These are phyloP conservation scores for Mycocentrospora acerina DNA, from an alignment of 2,329 filamentous ascomycete species.

Conservation along the genomic window DNA sequence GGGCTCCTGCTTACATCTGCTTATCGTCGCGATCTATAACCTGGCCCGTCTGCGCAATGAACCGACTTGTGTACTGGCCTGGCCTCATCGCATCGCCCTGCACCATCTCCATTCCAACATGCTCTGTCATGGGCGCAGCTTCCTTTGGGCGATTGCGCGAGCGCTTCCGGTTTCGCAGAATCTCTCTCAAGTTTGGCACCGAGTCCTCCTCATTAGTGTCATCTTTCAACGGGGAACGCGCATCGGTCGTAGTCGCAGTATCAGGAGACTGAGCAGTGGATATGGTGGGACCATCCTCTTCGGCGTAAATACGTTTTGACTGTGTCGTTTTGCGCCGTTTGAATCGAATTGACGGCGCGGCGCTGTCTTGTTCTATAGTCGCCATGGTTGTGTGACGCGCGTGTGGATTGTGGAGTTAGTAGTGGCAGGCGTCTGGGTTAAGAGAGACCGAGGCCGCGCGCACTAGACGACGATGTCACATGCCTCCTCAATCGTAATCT, in stretches of 20 bases:
- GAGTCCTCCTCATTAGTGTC: constrained; percentile 20
- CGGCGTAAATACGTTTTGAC: constrained; percentile 21
- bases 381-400: constrained; percentile 13
- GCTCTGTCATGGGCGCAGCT: constrained; percentile 19
- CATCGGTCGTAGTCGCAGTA: constrained; percentile 6
- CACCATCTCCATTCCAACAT: constrained; percentile 15
- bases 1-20: constrained; percentile 69
- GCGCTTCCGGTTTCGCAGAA: constrained; percentile 34
- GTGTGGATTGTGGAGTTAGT: constrained; percentile 1
- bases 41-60: constrained; percentile 71
- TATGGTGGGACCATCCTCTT: constrained; percentile 11
- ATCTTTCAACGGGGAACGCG: constrained; percentile 8
- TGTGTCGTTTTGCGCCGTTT: constrained; percentile 36
- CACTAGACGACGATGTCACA: not conserved
- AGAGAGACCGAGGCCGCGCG: constrained; percentile 2
- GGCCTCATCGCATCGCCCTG: constrained; percentile 19
- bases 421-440: not conserved
- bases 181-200: constrained; percentile 29
- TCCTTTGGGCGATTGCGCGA: constrained; percentile 27
- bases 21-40: constrained; percentile 65
- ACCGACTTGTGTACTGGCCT: constrained; percentile 50
- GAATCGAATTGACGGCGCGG: constrained; percentile 25
- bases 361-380: constrained; percentile 11
- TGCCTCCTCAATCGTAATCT: no score
- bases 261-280: constrained; percentile 8